phyloP scores from a whole-genome alignment of 768 basidiomycete genomes.

The Symmetrospora coprosmae region DNA sequence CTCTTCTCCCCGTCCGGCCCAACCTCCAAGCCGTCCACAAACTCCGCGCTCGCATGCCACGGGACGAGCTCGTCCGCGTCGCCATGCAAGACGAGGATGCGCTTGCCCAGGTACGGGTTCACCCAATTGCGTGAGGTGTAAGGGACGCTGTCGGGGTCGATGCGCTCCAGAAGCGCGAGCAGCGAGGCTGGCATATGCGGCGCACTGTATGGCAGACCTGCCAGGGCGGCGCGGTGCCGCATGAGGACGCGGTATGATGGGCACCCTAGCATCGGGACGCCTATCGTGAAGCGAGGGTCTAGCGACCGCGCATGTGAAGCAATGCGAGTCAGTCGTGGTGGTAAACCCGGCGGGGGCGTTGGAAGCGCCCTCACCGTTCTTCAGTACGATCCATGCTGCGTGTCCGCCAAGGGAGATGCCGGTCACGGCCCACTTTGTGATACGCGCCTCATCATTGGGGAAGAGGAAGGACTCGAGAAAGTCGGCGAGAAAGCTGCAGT shows the following conservation, averaged over 20 bases:
- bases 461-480: conserved; percentile 61
- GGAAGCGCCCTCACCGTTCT: neutral
- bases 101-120: conserved; percentile 4
- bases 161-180: neutral
- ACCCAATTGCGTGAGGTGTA: neutral
- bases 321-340: neutral
- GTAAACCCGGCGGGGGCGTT: neutral
- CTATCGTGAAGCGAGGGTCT: conserved; percentile 14
- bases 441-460: conserved; percentile 48
- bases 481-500: conserved; percentile 68
- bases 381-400: conserved; percentile 52
- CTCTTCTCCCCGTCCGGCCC: conserved; percentile 5
- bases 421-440: conserved; percentile 56
- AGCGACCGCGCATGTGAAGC: neutral
- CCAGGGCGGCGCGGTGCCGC: conserved; percentile 3
- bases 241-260: conserved; percentile 18
- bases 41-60: neutral
- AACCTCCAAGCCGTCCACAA: conserved; percentile 8
- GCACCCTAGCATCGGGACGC: conserved; percentile 10
- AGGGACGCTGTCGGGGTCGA: conserved; percentile 4
- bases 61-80: conserved; percentile 17
- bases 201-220: neutral
- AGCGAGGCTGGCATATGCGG: conserved; percentile 12
- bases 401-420: conserved; percentile 78
- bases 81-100: neutral